Evolutionary conservation across 148 eudicot species (phyloP).

Genomic region (Simmondsia chinensis): DNA sequence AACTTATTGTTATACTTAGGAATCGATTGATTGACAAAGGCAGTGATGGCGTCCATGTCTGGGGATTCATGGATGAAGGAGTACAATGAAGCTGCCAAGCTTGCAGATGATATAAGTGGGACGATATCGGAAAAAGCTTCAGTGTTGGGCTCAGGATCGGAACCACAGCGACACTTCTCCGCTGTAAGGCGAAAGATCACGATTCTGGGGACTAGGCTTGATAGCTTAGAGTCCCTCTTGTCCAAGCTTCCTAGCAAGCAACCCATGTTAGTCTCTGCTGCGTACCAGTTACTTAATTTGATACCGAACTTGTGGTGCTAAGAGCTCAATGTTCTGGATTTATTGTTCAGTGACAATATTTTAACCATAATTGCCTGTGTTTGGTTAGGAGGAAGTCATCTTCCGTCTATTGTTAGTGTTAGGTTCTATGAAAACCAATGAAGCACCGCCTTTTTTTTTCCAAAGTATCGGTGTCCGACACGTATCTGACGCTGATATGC

Average conservation of each 20-base stretch:
- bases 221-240: conserved; percentile 26
- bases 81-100: conserved; percentile 37
- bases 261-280: conserved; percentile 24
- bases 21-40: too few relatives aligned
- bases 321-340: too few relatives aligned
- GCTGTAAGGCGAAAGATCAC: conserved; percentile 35
- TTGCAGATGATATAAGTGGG: conserved; percentile 30
- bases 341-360: too few relatives aligned
- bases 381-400: too few relatives aligned
- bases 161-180: conserved; percentile 46
- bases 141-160: conserved; percentile 35
- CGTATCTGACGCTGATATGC: too few relatives aligned
- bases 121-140: conserved; percentile 32
- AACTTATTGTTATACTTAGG: too few relatives aligned
- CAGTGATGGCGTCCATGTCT: conserved; percentile 30
- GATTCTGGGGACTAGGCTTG: conserved; percentile 32
- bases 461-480: too few relatives aligned
- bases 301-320: too few relatives aligned
- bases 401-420: too few relatives aligned
- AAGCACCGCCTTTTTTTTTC: too few relatives aligned
- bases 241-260: conserved; percentile 25
- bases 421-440: too few relatives aligned
- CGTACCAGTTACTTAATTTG: background rate
- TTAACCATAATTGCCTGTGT: too few relatives aligned
- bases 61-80: conserved; percentile 50